These are phyloP conservation scores for Abrus pulchellus DNA, from an alignment of 306 rosid genomes.

Conservation along the genomic window DNA sequence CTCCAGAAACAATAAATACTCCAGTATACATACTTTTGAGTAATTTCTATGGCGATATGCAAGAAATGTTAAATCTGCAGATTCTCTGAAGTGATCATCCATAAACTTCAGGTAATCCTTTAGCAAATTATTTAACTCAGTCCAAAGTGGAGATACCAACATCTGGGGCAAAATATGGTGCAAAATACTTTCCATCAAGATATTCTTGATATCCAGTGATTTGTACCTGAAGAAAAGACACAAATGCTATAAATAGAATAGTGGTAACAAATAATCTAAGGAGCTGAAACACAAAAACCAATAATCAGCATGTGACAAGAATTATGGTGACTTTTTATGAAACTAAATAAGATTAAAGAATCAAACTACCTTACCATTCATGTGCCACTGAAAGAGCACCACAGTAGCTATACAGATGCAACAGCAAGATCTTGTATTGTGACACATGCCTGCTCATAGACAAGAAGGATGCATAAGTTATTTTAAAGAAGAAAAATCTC, in stretches of 20 bases:
- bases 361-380: constrained; percentile 72
- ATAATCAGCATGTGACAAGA: constrained; percentile 10
- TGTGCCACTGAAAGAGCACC: constrained; percentile 85
- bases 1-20: constrained; percentile 26
- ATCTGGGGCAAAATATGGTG: constrained; percentile 95
- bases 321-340: neutral
- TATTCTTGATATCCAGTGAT: constrained; percentile 90
- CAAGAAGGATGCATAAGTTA: constrained; percentile 36
- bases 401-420: constrained; percentile 81
- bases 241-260: constrained; percentile 31
- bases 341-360: constrained; percentile 18
- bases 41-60: constrained; percentile 96
- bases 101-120: constrained; percentile 93
- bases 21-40: constrained; percentile 74
- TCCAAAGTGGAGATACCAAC: constrained; percentile 90
- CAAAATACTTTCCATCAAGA: constrained; percentile 85
- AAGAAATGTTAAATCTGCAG: constrained; percentile 94
- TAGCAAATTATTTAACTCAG: constrained; percentile 67
- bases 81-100: constrained; percentile 97
- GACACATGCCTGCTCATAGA: constrained; percentile 69
- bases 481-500: constrained; percentile 27
- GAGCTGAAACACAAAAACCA: constrained; percentile 27
- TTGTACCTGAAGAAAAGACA: constrained; percentile 75
- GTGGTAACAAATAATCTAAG: constrained; percentile 14
- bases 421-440: constrained; percentile 83